Evolutionary conservation across 805 yeast genomes (phyloP).

Genomic region (Starmerella lactis-condensi): DNA sequence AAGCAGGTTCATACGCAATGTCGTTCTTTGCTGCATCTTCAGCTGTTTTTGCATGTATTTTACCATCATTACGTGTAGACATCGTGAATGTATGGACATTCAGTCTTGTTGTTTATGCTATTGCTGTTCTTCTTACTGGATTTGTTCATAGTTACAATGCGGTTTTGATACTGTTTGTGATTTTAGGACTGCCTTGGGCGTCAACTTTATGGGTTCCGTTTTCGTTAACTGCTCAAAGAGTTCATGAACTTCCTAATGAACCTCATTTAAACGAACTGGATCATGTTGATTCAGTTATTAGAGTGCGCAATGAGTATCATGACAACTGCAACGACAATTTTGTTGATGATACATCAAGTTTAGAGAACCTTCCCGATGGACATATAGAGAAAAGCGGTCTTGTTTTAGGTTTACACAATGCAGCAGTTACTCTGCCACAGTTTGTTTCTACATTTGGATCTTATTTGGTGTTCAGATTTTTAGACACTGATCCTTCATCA

Average conservation of each 20-base stretch:
- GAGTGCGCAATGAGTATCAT: not conserved
- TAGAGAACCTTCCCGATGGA: conserved; percentile 3
- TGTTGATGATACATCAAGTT: conserved; percentile 1
- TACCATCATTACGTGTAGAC: conserved; percentile 8
- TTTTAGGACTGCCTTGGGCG: conserved; percentile 49
- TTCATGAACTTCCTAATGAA: conserved; percentile 17
- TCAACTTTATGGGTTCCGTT: conserved; percentile 51
- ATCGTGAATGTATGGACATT: conserved; percentile 29
- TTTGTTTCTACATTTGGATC: conserved; percentile 25
- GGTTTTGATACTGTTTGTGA: conserved; percentile 33
- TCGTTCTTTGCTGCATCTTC: conserved; percentile 23
- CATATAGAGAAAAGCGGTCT: conserved; percentile 22
- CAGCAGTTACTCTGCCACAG: conserved; percentile 26
- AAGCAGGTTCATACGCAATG: conserved; percentile 22
- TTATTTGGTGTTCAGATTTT: conserved; percentile 21
- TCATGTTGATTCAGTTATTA: conserved; percentile 7
- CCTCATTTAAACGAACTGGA: conserved; percentile 4
- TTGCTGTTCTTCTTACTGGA: conserved; percentile 32
- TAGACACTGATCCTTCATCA: conserved; percentile 13
- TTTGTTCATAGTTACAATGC: conserved; percentile 25
- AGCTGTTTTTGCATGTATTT: conserved; percentile 10
- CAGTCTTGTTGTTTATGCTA: conserved; percentile 34
- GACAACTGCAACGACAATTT: too few species aligned
- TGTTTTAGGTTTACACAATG: conserved; percentile 26
- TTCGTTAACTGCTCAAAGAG: conserved; percentile 35